Base-by-base conservation (phyloP, 176 grass and related monocot genomes). In the Areca catechu region DNA sequence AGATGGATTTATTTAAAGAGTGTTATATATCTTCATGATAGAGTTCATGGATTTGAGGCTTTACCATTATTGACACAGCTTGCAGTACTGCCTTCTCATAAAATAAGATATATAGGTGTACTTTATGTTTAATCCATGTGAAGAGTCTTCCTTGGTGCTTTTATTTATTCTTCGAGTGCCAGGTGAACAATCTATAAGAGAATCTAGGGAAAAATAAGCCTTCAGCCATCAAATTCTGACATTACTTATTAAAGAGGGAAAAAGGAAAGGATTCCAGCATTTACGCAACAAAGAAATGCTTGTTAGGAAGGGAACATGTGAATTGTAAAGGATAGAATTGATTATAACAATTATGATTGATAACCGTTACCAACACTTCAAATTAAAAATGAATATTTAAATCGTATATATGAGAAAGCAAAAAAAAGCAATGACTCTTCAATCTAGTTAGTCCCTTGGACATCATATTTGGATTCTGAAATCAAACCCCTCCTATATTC, bases 101-200 rank as follows among this genome's bases (percentile, higher is more conserved):
- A 21, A 55, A 19, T 59, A 16, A 59, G 22, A 16, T 59, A 0
- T 22, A 19, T 59, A 59, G 6, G 16, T 4, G 5, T 29, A n/a
- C 27, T 60, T 60, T 60, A 60, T 34, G 22, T 7, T 60, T 25
- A 60, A 60, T 60, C 57, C 57, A 60, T 60, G 57, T 60, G 57
- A 60, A 37, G 57, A 5, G 57, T 60, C 24, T 5, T 37, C 27
- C 27, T 43, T 43, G 16, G 14, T 20, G 20, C 21, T 19, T 21
- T 55, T 22, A 9, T 21, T 19, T 20, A 22, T 55, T 55, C 15
- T 53, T 60, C n/a, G 24, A 34, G 5, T 34, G 57, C 17, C 19
- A 60, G 28, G 16, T 60, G 25, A 60, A 34, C 28, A 10, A 34
- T 28, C 57, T 29, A 58, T 24, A 15, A 17, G 16, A 18, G 22